Evolutionary conservation across 139 green algal species (phyloP).

Genomic region (Nannochloris sp.): DNA sequence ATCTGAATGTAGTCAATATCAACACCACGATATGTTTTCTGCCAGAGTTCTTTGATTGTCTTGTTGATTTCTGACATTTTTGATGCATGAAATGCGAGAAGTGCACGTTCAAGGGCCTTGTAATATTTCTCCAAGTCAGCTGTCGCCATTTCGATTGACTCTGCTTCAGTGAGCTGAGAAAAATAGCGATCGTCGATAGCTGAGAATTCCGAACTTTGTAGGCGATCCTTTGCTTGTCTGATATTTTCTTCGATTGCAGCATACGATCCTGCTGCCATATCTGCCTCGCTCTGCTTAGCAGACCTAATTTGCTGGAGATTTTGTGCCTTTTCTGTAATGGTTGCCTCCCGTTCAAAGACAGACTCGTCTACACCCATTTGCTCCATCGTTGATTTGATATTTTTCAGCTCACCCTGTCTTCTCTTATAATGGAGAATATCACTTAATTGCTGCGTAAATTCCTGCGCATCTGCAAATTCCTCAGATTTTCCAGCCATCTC

Average conservation of each 20-base stretch:
- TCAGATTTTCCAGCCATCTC: conserved; percentile 5
- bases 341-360: background rate
- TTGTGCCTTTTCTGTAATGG: background rate
- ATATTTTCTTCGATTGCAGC: conserved; percentile 25
- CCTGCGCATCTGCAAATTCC: conserved; percentile 9
- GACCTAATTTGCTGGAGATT: background rate
- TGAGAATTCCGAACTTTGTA: conserved; percentile 50
- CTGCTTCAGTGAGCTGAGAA: conserved; percentile 45
- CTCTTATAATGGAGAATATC: conserved; percentile 33
- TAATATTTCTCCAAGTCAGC: conserved; percentile 90
- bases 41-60: conserved; percentile 97
- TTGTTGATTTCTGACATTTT: conserved; percentile 98
- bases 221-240: conserved; percentile 11
- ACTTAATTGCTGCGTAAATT: conserved; percentile 27
- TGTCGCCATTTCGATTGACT: conserved; percentile 81
- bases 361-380: background rate
- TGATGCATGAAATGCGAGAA: conserved; percentile 88
- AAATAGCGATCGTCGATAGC: conserved; percentile 62
- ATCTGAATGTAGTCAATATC: conserved; percentile 96
- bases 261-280: conserved; percentile 30
- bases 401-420: conserved; percentile 22
- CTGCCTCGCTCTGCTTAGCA: conserved; percentile 4
- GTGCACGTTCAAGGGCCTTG: conserved; percentile 87
- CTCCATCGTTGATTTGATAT: conserved; percentile 26
- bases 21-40: conserved; percentile 91